Conservation (phyloP, 225 moss, liverwort and hornwort species). For the Straminergon stramineum region DNA sequence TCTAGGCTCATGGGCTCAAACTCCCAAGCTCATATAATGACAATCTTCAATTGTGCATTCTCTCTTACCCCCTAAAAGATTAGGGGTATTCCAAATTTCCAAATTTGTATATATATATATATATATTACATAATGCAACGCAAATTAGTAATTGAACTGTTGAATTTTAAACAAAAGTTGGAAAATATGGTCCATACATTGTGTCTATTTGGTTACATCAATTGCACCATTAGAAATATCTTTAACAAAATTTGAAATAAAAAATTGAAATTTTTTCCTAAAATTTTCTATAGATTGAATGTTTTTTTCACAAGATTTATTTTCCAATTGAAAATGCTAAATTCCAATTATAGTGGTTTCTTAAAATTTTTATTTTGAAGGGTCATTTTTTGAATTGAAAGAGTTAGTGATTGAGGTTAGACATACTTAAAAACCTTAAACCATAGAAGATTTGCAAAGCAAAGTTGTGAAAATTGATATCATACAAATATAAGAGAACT, state of each 20-base stretch:
- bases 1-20: no score
- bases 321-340: not conserved
- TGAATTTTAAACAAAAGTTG: not conserved
- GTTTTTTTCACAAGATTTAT: not conserved
- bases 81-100: rapidly evolving
- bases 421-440: not conserved
- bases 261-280: not conserved
- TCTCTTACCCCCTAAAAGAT: no score
- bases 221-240: not conserved
- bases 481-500: not conserved
- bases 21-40: no score
- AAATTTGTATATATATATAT: not conserved
- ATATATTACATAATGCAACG: not conserved
- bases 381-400: not conserved
- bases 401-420: not conserved
- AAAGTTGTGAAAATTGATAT: not conserved
- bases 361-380: not conserved
- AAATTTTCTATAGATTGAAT: not conserved
- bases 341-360: rapidly evolving
- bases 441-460: not conserved
- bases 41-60: not conserved
- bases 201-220: rapidly evolving
- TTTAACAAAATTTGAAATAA: not conserved
- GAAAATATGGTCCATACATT: not conserved
- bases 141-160: not conserved